phyloP scores from a whole-genome alignment of 2,329 filamentous ascomycete genomes.

The Xylaria sp. region DNA sequence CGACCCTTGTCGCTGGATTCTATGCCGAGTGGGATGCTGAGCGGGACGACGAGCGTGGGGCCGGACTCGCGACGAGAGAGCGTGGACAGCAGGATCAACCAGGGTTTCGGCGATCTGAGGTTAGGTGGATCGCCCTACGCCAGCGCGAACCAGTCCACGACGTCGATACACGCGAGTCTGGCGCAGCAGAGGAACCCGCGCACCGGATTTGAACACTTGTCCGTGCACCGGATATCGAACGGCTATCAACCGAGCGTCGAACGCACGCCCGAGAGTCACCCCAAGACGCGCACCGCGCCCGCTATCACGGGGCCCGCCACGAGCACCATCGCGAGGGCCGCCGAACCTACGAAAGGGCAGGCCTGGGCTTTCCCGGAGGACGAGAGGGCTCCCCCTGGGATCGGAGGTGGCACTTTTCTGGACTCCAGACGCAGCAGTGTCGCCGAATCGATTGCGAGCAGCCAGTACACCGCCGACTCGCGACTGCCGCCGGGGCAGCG shows the following conservation, averaged over 20 bases:
- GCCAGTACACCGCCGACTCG: constrained; percentile 80
- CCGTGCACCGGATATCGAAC: constrained; percentile 70
- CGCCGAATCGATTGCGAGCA: constrained; percentile 81
- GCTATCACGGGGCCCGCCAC: constrained; percentile 78
- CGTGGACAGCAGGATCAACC: constrained; percentile 81
- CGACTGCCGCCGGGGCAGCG: constrained; percentile 76
- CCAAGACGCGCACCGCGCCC: constrained; percentile 72
- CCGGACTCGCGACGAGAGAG: constrained; percentile 76
- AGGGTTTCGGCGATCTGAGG: constrained; percentile 74
- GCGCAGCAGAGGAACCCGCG: constrained; percentile 73
- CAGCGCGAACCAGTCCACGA: constrained; percentile 79
- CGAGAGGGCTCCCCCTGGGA: constrained; percentile 60
- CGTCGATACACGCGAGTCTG: constrained; percentile 76
- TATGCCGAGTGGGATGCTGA: constrained; percentile 48
- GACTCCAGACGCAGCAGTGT: constrained; percentile 80
- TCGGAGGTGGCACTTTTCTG: constrained; percentile 60
- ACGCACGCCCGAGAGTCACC: constrained; percentile 62
- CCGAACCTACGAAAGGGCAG: constrained; percentile 82
- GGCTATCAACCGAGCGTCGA: constrained; percentile 70
- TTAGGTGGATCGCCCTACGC: constrained; percentile 78
- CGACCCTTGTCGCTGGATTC: constrained; percentile 56
- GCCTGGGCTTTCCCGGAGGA: constrained; percentile 86
- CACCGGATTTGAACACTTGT: constrained; percentile 60
- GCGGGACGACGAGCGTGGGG: constrained; percentile 50
- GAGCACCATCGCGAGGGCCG: constrained; percentile 73